A percentile compares a stretch with the other conserved stretches of the same genome.
Conservation (phyloP, 164 flowering plant genomes). For the Buxus sempervirens region DNA sequence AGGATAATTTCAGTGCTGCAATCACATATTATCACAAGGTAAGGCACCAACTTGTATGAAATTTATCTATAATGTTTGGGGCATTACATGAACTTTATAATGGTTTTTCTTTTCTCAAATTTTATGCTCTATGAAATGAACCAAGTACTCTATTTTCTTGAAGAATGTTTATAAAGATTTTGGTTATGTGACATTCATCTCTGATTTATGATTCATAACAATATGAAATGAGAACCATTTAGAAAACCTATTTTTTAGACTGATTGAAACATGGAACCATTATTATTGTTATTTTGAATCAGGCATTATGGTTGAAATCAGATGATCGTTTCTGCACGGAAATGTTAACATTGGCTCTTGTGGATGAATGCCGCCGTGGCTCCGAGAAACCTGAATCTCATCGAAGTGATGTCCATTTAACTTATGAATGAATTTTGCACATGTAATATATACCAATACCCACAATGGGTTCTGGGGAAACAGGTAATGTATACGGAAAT, state of each 20-base stretch:
- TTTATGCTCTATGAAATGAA: background rate
- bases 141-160: background rate
- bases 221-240: background rate
- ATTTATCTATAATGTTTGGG: background rate
- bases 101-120: background rate
- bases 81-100: background rate
- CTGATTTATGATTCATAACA: background rate
- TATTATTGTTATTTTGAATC: constrained; percentile 10
- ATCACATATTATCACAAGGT: constrained; percentile 91
- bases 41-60: constrained; percentile 3
- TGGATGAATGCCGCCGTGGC: constrained; percentile 55
- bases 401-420: constrained; percentile 9
- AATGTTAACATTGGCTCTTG: constrained; percentile 82
- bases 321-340: constrained; percentile 93
- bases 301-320: constrained; percentile 90
- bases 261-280: background rate
- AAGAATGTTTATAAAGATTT: background rate
- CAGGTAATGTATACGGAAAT: background rate
- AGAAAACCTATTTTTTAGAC: background rate
- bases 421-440: background rate
- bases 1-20: constrained; percentile 73
- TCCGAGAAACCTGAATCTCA: constrained; percentile 26
- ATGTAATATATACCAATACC: background rate
- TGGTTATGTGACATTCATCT: background rate
- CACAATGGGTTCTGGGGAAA: background rate